Percentiles rank a stretch among this genome's conserved stretches.
phyloP scores from a whole-genome alignment of 306 rosid species.

The Trifolium repens region DNA sequence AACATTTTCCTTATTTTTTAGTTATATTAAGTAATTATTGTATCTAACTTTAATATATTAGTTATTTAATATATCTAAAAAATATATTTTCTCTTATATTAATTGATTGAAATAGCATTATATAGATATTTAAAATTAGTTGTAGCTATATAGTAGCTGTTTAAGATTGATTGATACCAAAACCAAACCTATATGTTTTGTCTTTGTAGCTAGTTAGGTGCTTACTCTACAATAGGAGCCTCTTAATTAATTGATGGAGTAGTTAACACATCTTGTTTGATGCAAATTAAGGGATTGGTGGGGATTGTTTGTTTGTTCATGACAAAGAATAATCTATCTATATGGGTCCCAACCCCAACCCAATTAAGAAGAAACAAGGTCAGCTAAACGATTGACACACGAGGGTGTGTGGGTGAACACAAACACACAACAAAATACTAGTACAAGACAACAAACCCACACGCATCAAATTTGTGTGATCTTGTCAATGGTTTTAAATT shows the following conservation, averaged over 20 bases:
- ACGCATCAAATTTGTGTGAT: slow-evolving; percentile 34
- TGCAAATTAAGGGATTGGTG: slow-evolving; percentile 37
- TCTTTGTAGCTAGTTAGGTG: neutral
- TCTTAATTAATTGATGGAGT: slow-evolving; percentile 3
- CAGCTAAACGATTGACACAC: slow-evolving; percentile 44
- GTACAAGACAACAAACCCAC: slow-evolving; percentile 19
- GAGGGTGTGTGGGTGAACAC: slow-evolving; percentile 50
- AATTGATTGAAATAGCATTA: no score
- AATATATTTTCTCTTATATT: no score
- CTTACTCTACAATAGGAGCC: slow-evolving; percentile 12
- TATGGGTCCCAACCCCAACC: slow-evolving; percentile 40
- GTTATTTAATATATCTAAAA: no score
- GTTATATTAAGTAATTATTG: no score
- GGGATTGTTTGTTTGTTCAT: slow-evolving; percentile 4
- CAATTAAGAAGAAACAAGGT: neutral
- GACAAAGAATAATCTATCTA: slow-evolving; percentile 37
- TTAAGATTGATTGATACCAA: slow-evolving; percentile 34
- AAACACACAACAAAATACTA: neutral
- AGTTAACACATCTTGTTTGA: slow-evolving; percentile 37
- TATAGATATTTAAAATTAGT: neutral
- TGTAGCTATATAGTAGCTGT: neutral
- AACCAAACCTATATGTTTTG: slow-evolving; percentile 22
- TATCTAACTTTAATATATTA: no score
- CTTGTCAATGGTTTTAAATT: neutral
- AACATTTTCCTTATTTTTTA: no score